Evolutionary conservation across 257 asterid species (phyloP), one percentile per base, ranked within the genome.

Genomic region (Striga asiatica): DNA sequence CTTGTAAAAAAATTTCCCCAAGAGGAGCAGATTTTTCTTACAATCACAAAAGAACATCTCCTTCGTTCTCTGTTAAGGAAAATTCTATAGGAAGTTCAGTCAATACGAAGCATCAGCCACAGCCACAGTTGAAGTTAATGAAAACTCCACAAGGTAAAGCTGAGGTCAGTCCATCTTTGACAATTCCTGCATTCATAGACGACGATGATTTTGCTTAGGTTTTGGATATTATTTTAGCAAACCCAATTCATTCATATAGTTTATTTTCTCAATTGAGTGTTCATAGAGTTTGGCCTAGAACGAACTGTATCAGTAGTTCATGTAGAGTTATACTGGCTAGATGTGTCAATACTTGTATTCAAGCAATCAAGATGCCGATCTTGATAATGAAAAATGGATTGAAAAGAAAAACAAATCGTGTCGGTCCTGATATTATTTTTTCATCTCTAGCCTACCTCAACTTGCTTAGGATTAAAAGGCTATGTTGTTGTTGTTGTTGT

Each of bases 201-300:
- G 84, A 83, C 58, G 91, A 83, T 59, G 96, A 89, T 78, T 89
- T 83, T 65, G 75, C 49, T 24, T 85, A 81, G 70, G 58, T 60
- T 70, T 64, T 41, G 63, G 37, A 20, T 51, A n/a, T 22, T 14
- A 18, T 35, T 57, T 11, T n/a, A 48, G 1, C 12, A 62, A 62
- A 49, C 68, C 49, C 19, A 1, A 22, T 37, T 47, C 24, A 53
- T 60, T 29, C 37, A 32, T 32, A 43, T 27, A 48, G 20, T 43
- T 49, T n/a, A n/a, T n/a, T n/a, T n/a, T n/a, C n/a, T n/a, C n/a
- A n/a, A n/a, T n/a, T n/a, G n/a, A n/a, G n/a, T n/a, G n/a, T n/a
- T n/a, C n/a, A n/a, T n/a, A n/a, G n/a, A n/a, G n/a, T n/a, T n/a
- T n/a, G n/a, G n/a, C n/a, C n/a, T n/a, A n/a, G n/a, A n/a, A n/a